These are phyloP conservation scores for Lodderomyces theae DNA, from an alignment of 1,139 yeast species.

Conservation along the genomic window DNA sequence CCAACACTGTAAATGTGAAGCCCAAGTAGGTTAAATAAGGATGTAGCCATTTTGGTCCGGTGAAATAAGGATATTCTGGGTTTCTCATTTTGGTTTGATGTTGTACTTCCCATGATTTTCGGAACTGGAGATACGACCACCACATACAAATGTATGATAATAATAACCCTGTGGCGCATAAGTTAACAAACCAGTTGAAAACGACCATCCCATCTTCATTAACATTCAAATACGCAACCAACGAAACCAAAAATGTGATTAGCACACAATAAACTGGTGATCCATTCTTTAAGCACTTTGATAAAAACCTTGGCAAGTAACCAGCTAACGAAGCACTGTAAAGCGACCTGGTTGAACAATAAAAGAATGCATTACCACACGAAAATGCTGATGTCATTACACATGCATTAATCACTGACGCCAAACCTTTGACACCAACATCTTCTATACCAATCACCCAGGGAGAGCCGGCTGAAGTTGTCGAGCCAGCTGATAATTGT, in stretches of 20 bases:
- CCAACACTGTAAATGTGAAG: conserved; percentile 22
- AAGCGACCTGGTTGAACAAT: conserved; percentile 35
- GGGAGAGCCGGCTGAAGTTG: conserved; percentile 39
- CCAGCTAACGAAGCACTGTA: conserved; percentile 39
- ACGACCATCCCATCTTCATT: conserved; percentile 27
- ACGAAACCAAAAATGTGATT: conserved; percentile 21
- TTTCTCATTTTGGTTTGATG: conserved; percentile 18
- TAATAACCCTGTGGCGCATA: conserved; percentile 52
- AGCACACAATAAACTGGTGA: conserved; percentile 35
- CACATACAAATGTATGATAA: conserved; percentile 52
- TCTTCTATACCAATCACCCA: conserved; percentile 40
- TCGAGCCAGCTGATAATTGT: conserved; percentile 21
- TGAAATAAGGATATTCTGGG: conserved; percentile 22
- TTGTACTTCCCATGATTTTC: conserved; percentile 33
- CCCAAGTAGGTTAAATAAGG: conserved; percentile 38
- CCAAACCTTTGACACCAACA: conserved; percentile 37
- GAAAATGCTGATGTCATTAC: conserved; percentile 39
- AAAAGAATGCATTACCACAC: conserved; percentile 39
- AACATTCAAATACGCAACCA: conserved; percentile 32
- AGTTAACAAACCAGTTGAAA: conserved; percentile 39
- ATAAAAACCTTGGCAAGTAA: conserved; percentile 34
- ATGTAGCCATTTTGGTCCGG: conserved; percentile 27
- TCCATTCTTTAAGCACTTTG: conserved; percentile 34
- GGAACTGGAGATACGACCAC: conserved; percentile 42
- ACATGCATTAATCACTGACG: conserved; percentile 34